These are phyloP conservation scores for Stephania yunnanensis DNA, from an alignment of 164 flowering plant species.

Conservation along the genomic window DNA sequence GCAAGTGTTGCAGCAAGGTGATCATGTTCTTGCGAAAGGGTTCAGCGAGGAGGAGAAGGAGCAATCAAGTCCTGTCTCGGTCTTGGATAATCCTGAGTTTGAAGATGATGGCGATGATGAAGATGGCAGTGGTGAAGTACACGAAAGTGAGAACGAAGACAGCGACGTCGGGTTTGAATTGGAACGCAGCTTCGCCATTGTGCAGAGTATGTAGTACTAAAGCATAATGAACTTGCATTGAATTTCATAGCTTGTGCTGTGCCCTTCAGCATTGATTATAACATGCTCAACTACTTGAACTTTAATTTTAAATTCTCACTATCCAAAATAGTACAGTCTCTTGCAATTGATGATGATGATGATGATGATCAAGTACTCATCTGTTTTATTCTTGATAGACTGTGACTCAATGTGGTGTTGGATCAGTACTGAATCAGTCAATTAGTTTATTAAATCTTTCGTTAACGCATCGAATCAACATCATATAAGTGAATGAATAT, in stretches of 20 bases:
- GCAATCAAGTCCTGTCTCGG: conserved; percentile 85
- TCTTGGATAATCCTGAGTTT: conserved; percentile 59
- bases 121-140: conserved; percentile 26
- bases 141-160: conserved; percentile 39
- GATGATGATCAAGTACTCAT: too few species aligned
- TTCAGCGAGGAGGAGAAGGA: conserved; percentile 62
- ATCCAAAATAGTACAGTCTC: too few species aligned
- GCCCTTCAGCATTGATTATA: background rate
- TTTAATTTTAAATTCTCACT: background rate
- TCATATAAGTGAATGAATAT: too few species aligned
- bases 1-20: conserved; percentile 11
- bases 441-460: too few species aligned
- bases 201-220: conserved; percentile 58
- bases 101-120: conserved; percentile 41
- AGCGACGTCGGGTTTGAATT: conserved; percentile 32
- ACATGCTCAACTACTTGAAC: background rate
- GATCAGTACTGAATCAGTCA: too few species aligned
- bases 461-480: too few species aligned
- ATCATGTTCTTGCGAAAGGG: conserved; percentile 15
- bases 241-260: background rate
- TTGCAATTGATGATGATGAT: too few species aligned
- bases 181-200: conserved; percentile 62
- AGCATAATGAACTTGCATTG: background rate
- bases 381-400: too few species aligned
- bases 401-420: too few species aligned